These are phyloP conservation scores for Avena sativa DNA, from an alignment of 176 grass and related monocot species.

Conservation along the genomic window DNA sequence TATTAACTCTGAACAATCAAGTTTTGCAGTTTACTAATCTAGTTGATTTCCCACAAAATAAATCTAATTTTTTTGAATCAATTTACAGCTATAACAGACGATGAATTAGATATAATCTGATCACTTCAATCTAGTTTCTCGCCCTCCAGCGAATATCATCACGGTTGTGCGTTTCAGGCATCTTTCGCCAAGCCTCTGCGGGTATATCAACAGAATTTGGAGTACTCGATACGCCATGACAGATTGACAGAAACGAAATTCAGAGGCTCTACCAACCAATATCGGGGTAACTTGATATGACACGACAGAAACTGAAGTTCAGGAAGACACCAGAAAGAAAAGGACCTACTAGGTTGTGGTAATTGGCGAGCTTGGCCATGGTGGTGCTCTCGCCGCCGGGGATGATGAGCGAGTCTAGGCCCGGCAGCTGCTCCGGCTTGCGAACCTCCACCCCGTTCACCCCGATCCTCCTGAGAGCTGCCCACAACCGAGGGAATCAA, in stretches of 20 bases:
- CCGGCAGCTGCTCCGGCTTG: constrained; percentile 77
- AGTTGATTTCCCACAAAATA: not conserved
- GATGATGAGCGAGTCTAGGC: constrained; percentile 89
- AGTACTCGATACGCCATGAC: not conserved
- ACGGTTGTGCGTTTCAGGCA: not conserved
- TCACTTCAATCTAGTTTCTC: not conserved
- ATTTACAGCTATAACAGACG: not conserved
- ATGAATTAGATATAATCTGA: not conserved
- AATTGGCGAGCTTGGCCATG: constrained; percentile 96
- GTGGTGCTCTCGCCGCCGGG: constrained; percentile 99
- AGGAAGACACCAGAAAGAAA: not conserved
- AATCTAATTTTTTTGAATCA: not conserved
- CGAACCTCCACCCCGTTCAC: constrained; percentile 84
- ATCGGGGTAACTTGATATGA: not conserved
- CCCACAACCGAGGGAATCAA: constrained; percentile 7
- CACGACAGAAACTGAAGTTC: not conserved
- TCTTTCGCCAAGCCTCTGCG: not conserved
- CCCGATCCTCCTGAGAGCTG: constrained; percentile 94
- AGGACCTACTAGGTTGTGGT: constrained; percentile 77
- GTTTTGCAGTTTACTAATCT: not conserved
- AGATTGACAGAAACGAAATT: not conserved
- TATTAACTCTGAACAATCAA: not conserved
- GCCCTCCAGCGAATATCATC: not conserved
- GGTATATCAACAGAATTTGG: not conserved
- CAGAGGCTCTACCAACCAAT: not conserved